Evolutionary conservation across 2,329 filamentous ascomycete genomes (phyloP), one percentile per base, ranked within the genome.

Genomic region (Colletotrichum musicola): DNA sequence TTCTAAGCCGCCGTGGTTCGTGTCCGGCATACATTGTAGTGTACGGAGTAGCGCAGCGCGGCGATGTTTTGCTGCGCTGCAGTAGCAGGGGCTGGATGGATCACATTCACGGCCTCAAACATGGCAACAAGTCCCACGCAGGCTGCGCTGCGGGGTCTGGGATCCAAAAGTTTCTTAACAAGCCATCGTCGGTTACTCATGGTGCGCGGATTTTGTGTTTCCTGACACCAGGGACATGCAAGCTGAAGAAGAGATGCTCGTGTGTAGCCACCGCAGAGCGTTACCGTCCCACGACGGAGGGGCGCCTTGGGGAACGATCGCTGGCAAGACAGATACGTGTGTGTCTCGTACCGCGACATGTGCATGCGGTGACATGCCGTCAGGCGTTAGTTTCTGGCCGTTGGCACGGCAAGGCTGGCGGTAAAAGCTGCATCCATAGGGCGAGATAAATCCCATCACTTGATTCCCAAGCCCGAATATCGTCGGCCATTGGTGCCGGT

Each of bases 61-160:
- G 30, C 30, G 38, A 58, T 53, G 64, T 53, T 54, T 5, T 42
- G 40, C 46, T 68, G 54, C 54, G 40, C 38, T 40, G 38, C 13
- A 10, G 40, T n/a, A 42, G 13, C 20, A 51, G 62, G 40, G 54
- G 40, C 7, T 27, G 22, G 47, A 25, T 59, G 64, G 64, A 58
- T 35, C 30, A 35, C 30, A 35, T 35, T 25, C 22, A 25, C 22
- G 22, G 22, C 59, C 12, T 50, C 58, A 54, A 67, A 46, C 25
- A 40, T 42, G 53, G 59, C 51, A 47, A 53, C 20, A 27, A 58
- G 60, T 64, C 14, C 60, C 64, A 54, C 47, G 35, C 60, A 51
- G 13, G n/a, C 38, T 60, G 65, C 61, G 65, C 38, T 60, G 65
- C 61, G 65, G 65, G 65, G 54, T 60, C 27, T n/a, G 56, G 54